Base-by-base conservation (phyloP, 169 alveolate genomes). In the Pseudocohnilembus persalinus region DNA sequence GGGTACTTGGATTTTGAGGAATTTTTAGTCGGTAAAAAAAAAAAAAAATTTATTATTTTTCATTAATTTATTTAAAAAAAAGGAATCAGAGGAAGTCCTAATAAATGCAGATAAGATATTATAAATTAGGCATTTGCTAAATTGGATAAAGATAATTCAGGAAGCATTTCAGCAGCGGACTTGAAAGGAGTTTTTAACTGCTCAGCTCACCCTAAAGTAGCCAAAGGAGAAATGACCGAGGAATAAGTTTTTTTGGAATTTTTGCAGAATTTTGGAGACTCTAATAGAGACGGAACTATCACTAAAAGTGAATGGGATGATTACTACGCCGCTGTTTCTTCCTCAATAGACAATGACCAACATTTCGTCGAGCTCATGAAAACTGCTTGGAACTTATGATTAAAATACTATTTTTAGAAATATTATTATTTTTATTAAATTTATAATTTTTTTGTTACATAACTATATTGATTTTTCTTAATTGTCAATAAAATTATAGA, bases 311-410 rank as follows among this genome's bases (percentile, higher is more conserved):
- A 96, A 83, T 96, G 97, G 97, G 77, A 88, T 76, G 97, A 96
- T 77, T 96, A 96, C 91, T 96, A 94, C 89, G 88, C 97, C 32
- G 97, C 97, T 15, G 97, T 96, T 11, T 87, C 95, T 73, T 91
- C 96, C 49, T 89, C 95, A 75, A 92, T 96, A 64, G 97, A 94
- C 49, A 92, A 94, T 79, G 97, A 96, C 78, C 96, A 94, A 73
- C 98, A 96, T 90, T 96, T 94, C 92, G 94, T 95, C 6, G 85
- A 82, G 68, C 82, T 95, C 30, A 89, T 95, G 93, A 93, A 89
- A 84, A 89, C 87, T 29, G 96, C 97, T 16, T 95, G 98, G 98
- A n/a, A n/a, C n/a, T n/a, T n/a, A n/a, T n/a, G n/a, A n/a, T n/a
- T n/a, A n/a, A n/a, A n/a, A n/a, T n/a, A n/a, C n/a, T n/a, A n/a